Base-by-base conservation (phyloP, 257 asterid species). In the Paraleonurus japonicus region DNA sequence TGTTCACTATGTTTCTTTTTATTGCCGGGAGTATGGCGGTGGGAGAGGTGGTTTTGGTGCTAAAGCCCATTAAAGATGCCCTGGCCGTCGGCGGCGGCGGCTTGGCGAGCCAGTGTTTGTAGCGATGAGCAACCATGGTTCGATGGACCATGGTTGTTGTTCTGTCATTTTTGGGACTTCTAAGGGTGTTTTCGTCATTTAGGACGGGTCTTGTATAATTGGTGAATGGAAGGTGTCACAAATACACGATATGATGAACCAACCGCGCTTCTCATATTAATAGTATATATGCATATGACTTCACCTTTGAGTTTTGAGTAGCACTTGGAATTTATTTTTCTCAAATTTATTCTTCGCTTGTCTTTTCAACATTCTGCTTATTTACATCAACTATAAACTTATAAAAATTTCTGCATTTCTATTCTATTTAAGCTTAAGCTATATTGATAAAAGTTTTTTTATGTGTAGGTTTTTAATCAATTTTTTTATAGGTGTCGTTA, bases 1-100 rank as follows among this genome's bases (percentile, higher is more conserved):
- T 80, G 65, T 81, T 87, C 9, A 81, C 73, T 7, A 78, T 81
- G 86, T 88, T 87, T 69, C 63, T 80, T 1, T 79, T 84, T 4
- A 83, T 86, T 6, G 75, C 85, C 9, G 75, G 80, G 75, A 80
- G 85, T 68, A 72, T 86, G 80, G 82, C 61, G 12, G 85, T 85
- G 2, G 95, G 85, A 43, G 87, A 85, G 85, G 68, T 86, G 1
- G 77, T 92, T 24, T 58, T 92, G 81, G 87, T 92, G 30, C 76
- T 92, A 16, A 87, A 73, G 82, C 96, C 96, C 0, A 86, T 86
- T n/a, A 78, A 53, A 0, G 96, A 89, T 15, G 83, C 96, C 3
- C 70, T 89, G 10, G 85, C 79, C 0, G 96, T 89, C 1, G 87
- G 82, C 0, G 84, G 71, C 15, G 84, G 73, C 12, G 80, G 67